Evolutionary conservation across 345 rosid genomes (phyloP).

Genomic region (Excoecaria agallocha): DNA sequence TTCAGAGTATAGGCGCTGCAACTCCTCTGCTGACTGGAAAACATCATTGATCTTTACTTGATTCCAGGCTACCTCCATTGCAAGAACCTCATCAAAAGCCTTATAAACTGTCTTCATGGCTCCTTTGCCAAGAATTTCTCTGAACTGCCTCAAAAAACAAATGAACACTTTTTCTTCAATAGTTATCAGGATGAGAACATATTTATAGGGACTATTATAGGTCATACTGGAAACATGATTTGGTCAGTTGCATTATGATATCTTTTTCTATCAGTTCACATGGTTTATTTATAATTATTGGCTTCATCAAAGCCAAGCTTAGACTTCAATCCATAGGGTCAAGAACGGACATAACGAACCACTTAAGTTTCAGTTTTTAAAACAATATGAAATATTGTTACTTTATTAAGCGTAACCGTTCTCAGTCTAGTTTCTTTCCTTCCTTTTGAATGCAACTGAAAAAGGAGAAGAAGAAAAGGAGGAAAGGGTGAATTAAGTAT

Average conservation of each 20-base stretch:
- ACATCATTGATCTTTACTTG: conserved; percentile 27
- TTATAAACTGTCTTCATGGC: conserved; percentile 34
- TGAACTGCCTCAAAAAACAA: conserved; percentile 19
- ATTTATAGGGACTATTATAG: background rate
- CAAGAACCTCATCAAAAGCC: conserved; percentile 34
- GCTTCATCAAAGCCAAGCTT: too few species aligned
- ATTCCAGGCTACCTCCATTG: conserved; percentile 38
- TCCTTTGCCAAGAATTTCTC: conserved; percentile 35
- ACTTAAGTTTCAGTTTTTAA: background rate
- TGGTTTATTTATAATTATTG: too few species aligned
- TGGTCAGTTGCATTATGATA: too few species aligned
- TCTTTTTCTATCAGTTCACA: too few species aligned
- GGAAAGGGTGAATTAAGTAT: background rate
- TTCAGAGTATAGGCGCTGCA: conserved; percentile 32
- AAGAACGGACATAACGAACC: background rate
- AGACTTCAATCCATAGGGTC: background rate
- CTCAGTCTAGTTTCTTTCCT: background rate
- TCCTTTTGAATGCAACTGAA: background rate
- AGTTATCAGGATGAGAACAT: too few species aligned
- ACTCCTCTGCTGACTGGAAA: conserved; percentile 23
- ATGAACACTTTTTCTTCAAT: background rate
- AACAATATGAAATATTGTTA: background rate
- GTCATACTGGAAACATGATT: too few species aligned
- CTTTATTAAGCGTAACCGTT: background rate
- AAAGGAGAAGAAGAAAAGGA: background rate